These are phyloP conservation scores for Scheffersomyces spartinae DNA, from an alignment of 805 yeast genomes.

Conservation along the genomic window DNA sequence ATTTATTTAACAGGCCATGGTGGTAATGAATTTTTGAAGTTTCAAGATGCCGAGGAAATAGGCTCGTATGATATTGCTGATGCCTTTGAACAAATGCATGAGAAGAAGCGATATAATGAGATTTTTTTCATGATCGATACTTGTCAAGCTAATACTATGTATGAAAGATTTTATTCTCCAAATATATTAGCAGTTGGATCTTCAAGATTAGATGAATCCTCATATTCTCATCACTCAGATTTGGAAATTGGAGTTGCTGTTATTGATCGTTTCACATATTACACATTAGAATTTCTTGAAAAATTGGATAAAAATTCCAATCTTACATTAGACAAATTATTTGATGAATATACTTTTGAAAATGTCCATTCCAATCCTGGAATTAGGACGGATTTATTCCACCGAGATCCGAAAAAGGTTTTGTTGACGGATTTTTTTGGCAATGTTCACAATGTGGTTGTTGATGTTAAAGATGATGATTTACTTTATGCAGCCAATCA, in stretches of 20 bases:
- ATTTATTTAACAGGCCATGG: constrained; percentile 98
- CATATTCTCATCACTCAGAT: constrained; percentile 94
- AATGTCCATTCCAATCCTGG: constrained; percentile 90
- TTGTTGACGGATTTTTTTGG: constrained; percentile 90
- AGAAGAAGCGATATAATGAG: constrained; percentile 89
- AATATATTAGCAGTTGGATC: constrained; percentile 90
- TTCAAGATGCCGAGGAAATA: constrained; percentile 97
- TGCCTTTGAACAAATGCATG: constrained; percentile 95
- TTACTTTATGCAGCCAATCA: constrained; percentile 25
- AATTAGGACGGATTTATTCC: constrained; percentile 70
- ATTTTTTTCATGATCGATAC: constrained; percentile 97
- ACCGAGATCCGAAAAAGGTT: constrained; percentile 56
- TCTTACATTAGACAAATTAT: constrained; percentile 69
- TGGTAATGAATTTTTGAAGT: constrained; percentile 92
- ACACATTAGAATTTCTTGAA: constrained; percentile 81
- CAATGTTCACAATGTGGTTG: constrained; percentile 68
- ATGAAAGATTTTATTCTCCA: constrained; percentile 82
- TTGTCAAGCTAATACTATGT: constrained; percentile 98
- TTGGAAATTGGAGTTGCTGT: constrained; percentile 95
- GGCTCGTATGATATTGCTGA: constrained; percentile 93
- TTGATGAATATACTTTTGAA: constrained; percentile 73
- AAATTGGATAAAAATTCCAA: constrained; percentile 64
- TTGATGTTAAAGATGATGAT: constrained; percentile 46
- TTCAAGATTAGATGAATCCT: constrained; percentile 74
- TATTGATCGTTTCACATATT: constrained; percentile 91